Conservation (phyloP, 2,329 filamentous ascomycete genomes). For the Colletotrichum sp. region DNA sequence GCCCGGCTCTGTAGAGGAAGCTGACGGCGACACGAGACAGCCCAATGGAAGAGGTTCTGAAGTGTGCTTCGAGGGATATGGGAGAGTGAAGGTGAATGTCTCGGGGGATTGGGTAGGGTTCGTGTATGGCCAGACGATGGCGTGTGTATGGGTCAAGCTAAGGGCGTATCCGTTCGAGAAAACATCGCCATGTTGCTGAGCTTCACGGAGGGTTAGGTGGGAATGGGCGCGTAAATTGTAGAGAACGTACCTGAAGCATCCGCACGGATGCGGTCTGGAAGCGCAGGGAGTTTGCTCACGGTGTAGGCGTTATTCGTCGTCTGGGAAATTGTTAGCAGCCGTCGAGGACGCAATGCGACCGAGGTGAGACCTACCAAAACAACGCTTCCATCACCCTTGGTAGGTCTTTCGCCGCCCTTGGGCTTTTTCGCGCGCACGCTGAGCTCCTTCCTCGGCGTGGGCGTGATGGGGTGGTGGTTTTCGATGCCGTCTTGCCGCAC, state of each 20-base stretch:
- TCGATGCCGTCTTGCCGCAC: slow-evolving; percentile 54
- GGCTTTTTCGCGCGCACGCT: slow-evolving; percentile 67
- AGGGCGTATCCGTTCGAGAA: slow-evolving; percentile 77
- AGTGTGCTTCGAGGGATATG: slow-evolving; percentile 70
- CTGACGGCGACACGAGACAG: slow-evolving; percentile 79
- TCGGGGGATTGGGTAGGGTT: slow-evolving; percentile 72
- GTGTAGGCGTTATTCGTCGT: slow-evolving; percentile 85
- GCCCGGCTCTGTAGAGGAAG: slow-evolving; percentile 80
- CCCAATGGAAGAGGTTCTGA: slow-evolving; percentile 82
- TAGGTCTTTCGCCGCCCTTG: slow-evolving; percentile 65
- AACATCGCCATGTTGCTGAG: slow-evolving; percentile 69
- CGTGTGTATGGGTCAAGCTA: slow-evolving; percentile 79
- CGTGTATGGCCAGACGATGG: slow-evolving; percentile 90
- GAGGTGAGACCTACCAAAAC: slow-evolving; percentile 61
- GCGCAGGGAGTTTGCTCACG: slow-evolving; percentile 82
- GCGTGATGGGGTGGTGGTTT: slow-evolving; percentile 34
- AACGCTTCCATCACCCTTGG: slow-evolving; percentile 71
- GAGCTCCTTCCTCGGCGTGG: slow-evolving; percentile 55
- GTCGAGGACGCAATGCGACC: background rate
- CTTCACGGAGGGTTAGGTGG: slow-evolving; percentile 44
- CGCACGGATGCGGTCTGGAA: slow-evolving; percentile 78
- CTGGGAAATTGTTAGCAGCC: slow-evolving; percentile 47
- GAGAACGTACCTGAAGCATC: slow-evolving; percentile 66
- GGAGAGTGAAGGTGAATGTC: slow-evolving; percentile 81
- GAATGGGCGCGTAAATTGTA: background rate